These are phyloP conservation scores for Tricholoma sp. DNA, from an alignment of 768 basidiomycete genomes.

Conservation along the genomic window DNA sequence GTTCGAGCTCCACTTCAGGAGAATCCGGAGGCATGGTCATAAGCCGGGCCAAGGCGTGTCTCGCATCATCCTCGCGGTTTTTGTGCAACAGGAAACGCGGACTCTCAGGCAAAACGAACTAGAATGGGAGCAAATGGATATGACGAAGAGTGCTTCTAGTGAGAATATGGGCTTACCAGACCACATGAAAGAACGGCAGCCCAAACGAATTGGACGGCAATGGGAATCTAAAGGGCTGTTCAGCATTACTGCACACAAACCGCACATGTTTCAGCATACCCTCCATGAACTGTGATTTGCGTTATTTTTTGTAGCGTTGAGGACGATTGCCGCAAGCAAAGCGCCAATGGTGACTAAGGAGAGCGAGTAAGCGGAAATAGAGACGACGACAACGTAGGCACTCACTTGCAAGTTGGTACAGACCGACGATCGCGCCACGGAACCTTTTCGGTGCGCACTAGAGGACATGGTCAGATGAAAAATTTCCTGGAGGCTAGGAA, in stretches of 20 bases:
- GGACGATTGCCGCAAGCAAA: conserved; percentile 64
- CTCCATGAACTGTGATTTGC: conserved; percentile 45
- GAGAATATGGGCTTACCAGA: conserved; percentile 31
- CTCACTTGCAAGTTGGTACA: conserved; percentile 26
- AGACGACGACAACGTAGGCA: not conserved
- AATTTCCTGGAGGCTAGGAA: not conserved
- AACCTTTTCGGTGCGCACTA: conserved; percentile 65
- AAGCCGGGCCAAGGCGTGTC: conserved; percentile 57
- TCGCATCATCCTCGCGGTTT: conserved; percentile 55
- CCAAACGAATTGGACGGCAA: conserved; percentile 78
- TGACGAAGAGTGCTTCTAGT: not conserved
- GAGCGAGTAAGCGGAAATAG: conserved; percentile 23
- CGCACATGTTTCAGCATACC: not conserved
- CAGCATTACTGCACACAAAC: not conserved
- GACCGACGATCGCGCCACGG: conserved; percentile 61
- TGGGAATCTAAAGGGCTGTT: conserved; percentile 32
- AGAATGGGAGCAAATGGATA: not conserved
- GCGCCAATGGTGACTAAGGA: conserved; percentile 70
- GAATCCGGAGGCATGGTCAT: conserved; percentile 42
- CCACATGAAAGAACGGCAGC: conserved; percentile 64
- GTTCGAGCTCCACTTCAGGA: conserved; percentile 50
- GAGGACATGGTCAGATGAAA: not conserved
- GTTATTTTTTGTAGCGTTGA: conserved; percentile 56
- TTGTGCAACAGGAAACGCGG: conserved; percentile 77
- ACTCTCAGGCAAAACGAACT: conserved; percentile 32